phyloP scores from a whole-genome alignment of 257 asterid genomes.

The Verbascum thapsus region DNA sequence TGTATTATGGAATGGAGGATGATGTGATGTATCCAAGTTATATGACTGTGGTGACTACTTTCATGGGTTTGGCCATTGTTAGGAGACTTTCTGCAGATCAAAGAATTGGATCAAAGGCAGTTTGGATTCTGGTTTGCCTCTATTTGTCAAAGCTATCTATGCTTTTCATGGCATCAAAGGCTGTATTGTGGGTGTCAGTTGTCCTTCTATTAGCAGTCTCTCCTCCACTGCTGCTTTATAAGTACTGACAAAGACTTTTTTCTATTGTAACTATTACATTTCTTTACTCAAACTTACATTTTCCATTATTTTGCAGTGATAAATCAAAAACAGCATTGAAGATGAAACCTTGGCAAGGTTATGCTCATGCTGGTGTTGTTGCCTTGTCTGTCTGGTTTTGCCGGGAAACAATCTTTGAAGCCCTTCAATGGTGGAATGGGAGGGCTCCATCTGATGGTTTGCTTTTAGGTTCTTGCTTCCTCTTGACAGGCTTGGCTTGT shows the following conservation, averaged over 20 bases:
- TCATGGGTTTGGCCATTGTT: conserved; percentile 84
- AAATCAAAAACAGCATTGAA: conserved; percentile 78
- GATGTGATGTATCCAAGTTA: conserved; percentile 98
- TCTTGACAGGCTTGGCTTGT: conserved; percentile 85
- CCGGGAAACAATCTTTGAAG: conserved; percentile 93
- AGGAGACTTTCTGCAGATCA: conserved; percentile 82
- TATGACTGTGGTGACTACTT: conserved; percentile 89
- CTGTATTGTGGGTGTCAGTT: conserved; percentile 92
- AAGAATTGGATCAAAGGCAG: conserved; percentile 82
- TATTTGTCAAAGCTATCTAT: conserved; percentile 80
- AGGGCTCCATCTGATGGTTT: conserved; percentile 97
- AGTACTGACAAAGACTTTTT: conserved; percentile 49
- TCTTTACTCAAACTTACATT: conserved; percentile 17
- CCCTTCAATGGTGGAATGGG: conserved; percentile 99
- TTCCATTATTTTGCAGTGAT: conserved; percentile 65
- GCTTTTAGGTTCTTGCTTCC: conserved; percentile 85
- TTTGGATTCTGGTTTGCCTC: conserved; percentile 89
- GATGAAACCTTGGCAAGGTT: conserved; percentile 98
- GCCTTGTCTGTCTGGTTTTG: conserved; percentile 90
- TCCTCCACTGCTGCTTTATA: conserved; percentile 96
- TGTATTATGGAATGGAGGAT: conserved; percentile 90
- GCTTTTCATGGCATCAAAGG: conserved; percentile 87
- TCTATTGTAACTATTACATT: conserved; percentile 19
- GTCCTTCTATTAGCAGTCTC: conserved; percentile 87
- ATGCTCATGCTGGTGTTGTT: conserved; percentile 82